A percentile compares a stretch with the other conserved stretches of the same genome.
These are phyloP conservation scores for Yamadazyma spencermartinsiae DNA, from an alignment of 1,139 yeast species.

Conservation along the genomic window DNA sequence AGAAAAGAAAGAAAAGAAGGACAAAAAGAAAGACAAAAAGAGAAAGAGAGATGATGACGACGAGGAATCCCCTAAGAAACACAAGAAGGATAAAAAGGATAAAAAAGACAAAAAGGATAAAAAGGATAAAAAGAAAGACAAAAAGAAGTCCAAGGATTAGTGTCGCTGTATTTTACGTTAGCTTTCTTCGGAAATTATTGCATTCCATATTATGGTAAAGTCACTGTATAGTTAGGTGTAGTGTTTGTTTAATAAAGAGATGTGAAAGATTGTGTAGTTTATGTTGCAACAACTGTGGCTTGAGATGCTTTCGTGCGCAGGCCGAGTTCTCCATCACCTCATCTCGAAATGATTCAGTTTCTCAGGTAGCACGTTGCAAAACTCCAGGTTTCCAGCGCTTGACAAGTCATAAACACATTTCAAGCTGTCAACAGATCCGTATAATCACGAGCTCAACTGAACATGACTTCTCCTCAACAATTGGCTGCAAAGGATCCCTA, in stretches of 20 bases:
- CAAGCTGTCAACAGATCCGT: too few species aligned
- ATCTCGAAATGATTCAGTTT: too few species aligned
- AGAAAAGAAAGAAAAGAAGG: constrained; percentile 27
- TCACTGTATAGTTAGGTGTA: constrained; percentile 13
- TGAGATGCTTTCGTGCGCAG: too few species aligned
- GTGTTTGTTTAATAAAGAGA: constrained; percentile 4
- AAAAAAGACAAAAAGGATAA: constrained; percentile 48
- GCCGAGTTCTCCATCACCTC: too few species aligned
- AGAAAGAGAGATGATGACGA: constrained; percentile 47
- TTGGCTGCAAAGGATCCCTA: constrained; percentile 11
- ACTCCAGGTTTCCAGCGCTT: too few species aligned
- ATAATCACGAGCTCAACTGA: too few species aligned
- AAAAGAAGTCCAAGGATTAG: constrained; percentile 22
- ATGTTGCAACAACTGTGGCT: too few species aligned
- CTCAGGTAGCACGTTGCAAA: too few species aligned
- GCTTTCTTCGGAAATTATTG: background rate
- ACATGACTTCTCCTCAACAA: constrained; percentile 1
- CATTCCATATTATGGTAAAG: constrained; percentile 4
- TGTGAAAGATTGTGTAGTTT: too few species aligned
- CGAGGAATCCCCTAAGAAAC: constrained; percentile 28
- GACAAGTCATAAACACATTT: too few species aligned
- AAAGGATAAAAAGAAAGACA: constrained; percentile 38
- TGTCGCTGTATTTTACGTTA: constrained; percentile 4
- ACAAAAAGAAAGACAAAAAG: constrained; percentile 44
- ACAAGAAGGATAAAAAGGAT: constrained; percentile 39